A percentile compares a stretch with the other conserved stretches of the same genome.
Evolutionary conservation across 78 protist genomes (phyloP).

Genomic region (Guillardia theta): DNA sequence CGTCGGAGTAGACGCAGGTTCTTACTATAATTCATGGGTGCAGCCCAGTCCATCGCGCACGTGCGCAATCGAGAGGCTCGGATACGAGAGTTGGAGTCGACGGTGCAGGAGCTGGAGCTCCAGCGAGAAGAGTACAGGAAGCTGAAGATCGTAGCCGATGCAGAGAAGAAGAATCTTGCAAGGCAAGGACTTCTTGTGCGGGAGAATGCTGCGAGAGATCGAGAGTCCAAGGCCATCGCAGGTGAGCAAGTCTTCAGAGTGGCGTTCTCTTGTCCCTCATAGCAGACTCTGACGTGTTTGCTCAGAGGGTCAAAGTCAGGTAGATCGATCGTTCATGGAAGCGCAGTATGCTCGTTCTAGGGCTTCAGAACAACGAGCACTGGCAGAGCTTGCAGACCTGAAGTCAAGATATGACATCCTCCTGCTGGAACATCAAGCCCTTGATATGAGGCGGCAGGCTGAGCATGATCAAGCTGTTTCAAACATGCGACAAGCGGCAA

Average conservation of each 20-base stretch:
- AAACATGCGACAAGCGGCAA: neutral
- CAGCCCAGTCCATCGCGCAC: neutral
- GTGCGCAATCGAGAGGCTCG: neutral
- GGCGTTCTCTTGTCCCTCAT: too few species aligned
- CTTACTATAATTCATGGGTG: too few species aligned
- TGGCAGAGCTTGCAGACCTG: neutral
- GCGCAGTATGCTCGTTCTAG: neutral
- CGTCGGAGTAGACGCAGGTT: too few species aligned
- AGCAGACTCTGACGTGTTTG: too few species aligned
- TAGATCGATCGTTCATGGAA: neutral
- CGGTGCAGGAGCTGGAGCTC: neutral
- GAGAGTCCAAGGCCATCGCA: too few species aligned
- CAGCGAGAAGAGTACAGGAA: neutral
- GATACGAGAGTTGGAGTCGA: neutral
- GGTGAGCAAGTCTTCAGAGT: too few species aligned
- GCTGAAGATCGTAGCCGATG: neutral
- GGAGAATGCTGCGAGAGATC: neutral
- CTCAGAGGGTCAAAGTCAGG: neutral
- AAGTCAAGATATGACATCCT: neutral
- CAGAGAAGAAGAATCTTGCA: neutral
- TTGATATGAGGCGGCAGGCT: neutral
- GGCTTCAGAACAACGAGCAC: neutral
- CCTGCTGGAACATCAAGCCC: neutral
- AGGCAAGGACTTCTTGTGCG: neutral
- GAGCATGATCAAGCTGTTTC: neutral